These are phyloP conservation scores for Leishmania lainsoni DNA, from an alignment of 208 protist genomes.

Conservation along the genomic window DNA sequence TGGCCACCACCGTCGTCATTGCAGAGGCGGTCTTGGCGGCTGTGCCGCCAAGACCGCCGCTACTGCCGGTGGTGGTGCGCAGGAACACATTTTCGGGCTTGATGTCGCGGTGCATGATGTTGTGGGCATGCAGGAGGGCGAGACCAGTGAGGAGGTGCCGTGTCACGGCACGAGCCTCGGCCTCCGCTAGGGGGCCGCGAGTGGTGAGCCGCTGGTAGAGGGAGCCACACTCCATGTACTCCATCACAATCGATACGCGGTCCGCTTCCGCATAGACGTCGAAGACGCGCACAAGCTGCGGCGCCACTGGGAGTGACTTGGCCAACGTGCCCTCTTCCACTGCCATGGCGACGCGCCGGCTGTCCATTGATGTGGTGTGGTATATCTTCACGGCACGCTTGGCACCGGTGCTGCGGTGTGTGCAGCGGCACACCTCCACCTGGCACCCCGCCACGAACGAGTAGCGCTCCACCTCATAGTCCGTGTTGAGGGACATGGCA, in stretches of 20 bases:
- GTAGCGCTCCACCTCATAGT: conserved; percentile 57
- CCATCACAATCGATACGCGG: conserved; percentile 94
- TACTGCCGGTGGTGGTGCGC: conserved; percentile 45
- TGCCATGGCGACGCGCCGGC: conserved; percentile 43
- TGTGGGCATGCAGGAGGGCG: conserved; percentile 92
- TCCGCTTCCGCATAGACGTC: conserved; percentile 84
- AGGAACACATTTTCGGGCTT: conserved; percentile 99
- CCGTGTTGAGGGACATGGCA: conserved; percentile 47
- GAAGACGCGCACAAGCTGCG: conserved; percentile 85
- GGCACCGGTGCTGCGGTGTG: conserved; percentile 40
- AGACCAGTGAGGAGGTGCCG: conserved; percentile 96
- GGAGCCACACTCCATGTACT: conserved; percentile 97
- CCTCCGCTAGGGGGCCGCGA: conserved; percentile 89
- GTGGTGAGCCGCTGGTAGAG: conserved; percentile 95
- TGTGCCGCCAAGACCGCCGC: neutral
- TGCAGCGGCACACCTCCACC: conserved; percentile 62
- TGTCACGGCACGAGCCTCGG: conserved; percentile 92
- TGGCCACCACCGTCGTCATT: conserved; percentile 61
- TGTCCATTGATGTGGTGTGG: conserved; percentile 39
- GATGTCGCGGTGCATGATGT: conserved; percentile 99
- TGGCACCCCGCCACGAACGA: conserved; percentile 38
- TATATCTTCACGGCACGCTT: conserved; percentile 69
- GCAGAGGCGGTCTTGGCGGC: neutral
- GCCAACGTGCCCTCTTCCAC: conserved; percentile 64
- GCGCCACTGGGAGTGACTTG: conserved; percentile 41